These are phyloP conservation scores for Xylaria sp. DNA, from an alignment of 2,329 filamentous ascomycete genomes.

Conservation along the genomic window DNA sequence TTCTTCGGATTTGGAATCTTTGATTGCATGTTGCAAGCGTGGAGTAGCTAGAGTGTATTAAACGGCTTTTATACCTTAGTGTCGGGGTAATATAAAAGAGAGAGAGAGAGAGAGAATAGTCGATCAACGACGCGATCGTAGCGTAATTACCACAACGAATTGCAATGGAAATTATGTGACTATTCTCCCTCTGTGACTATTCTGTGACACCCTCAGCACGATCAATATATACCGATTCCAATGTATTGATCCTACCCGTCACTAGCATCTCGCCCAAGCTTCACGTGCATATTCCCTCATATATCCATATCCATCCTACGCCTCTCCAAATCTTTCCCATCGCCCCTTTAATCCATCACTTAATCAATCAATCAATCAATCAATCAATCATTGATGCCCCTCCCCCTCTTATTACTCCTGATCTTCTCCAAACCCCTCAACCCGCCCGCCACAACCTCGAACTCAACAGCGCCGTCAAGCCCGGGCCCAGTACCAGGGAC, in stretches of 20 bases:
- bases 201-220: background rate
- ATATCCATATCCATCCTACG: background rate
- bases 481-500: conserved; percentile 63
- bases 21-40: conserved; percentile 27
- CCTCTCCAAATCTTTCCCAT: background rate
- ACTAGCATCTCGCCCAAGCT: background rate
- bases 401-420: conserved; percentile 37
- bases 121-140: background rate
- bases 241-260: background rate
- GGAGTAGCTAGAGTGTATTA: conserved; percentile 25
- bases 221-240: background rate
- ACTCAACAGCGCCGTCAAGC: conserved; percentile 68
- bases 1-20: conserved; percentile 30
- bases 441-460: conserved; percentile 78
- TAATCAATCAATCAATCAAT: conserved; percentile 14
- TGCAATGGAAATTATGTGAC: background rate
- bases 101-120: no score
- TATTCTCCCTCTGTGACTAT: background rate
- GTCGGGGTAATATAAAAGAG: background rate
- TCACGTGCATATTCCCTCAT: background rate
- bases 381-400: background rate
- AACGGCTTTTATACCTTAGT: background rate
- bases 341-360: background rate
- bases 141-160: background rate
- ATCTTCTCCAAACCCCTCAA: conserved; percentile 53